Evolutionary conservation across 2,329 filamentous ascomycete species (phyloP).

Genomic region (Lasiodiplodia gonubiensis): DNA sequence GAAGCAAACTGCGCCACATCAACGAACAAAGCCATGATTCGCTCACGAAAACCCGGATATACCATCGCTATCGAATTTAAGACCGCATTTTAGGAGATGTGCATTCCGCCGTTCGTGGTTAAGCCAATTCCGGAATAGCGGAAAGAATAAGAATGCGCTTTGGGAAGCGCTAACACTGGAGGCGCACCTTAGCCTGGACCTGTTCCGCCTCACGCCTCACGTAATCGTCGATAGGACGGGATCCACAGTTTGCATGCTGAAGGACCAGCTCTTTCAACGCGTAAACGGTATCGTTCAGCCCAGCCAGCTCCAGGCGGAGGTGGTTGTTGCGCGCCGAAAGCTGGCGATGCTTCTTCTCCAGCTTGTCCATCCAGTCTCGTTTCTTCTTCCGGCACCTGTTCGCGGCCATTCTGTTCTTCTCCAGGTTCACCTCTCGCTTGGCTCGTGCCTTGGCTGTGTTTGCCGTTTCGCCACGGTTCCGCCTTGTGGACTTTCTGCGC

Average conservation of each 20-base stretch:
- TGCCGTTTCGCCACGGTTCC: neutral
- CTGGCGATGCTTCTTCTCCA: constrained; percentile 48
- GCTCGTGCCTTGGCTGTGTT: neutral
- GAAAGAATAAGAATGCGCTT: too few relatives aligned
- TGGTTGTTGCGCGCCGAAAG: constrained; percentile 38
- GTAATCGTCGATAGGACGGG: constrained; percentile 31
- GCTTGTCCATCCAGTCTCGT: constrained; percentile 55
- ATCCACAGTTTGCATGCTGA: constrained; percentile 35
- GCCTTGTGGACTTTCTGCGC: too few relatives aligned
- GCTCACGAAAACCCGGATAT: too few relatives aligned
- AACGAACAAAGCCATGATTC: too few relatives aligned
- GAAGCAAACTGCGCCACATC: too few relatives aligned
- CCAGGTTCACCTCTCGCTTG: constrained; percentile 64
- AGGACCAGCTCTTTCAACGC: constrained; percentile 31
- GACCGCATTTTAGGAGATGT: too few relatives aligned
- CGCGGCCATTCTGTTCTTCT: constrained; percentile 70
- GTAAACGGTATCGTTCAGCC: neutral
- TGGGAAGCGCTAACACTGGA: too few relatives aligned
- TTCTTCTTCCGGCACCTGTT: constrained; percentile 72
- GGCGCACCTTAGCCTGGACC: neutral
- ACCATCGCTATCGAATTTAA: too few relatives aligned
- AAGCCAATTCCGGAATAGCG: too few relatives aligned
- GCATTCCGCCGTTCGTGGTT: too few relatives aligned
- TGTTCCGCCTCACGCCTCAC: neutral
- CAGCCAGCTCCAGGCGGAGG: constrained; percentile 31